Conservation (phyloP, 2,329 filamentous ascomycete species). For the Cytospora schulzeri region DNA sequence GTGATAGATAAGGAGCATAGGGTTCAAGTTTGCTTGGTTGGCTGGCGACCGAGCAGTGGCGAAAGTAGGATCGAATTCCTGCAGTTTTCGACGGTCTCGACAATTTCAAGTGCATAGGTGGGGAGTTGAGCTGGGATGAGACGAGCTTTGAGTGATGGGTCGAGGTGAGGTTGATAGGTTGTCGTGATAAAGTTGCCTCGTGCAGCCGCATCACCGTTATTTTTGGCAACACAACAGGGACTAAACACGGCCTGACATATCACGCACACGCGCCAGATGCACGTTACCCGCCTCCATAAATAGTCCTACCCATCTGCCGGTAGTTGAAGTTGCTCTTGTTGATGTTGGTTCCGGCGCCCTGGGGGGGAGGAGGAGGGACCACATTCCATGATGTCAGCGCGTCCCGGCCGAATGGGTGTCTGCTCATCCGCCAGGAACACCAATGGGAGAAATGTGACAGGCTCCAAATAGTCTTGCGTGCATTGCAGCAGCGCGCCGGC, state of each 20-base stretch:
- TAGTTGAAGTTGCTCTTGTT: background rate
- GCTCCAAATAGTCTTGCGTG: conserved; percentile 8
- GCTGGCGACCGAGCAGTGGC: background rate
- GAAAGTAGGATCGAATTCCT: conserved; percentile 3
- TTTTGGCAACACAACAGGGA: conserved; percentile 21
- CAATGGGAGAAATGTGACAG: conserved; percentile 25
- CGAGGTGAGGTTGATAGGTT: conserved; percentile 9
- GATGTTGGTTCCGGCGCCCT: conserved; percentile 8
- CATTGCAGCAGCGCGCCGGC: conserved; percentile 9
- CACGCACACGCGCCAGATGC: conserved; percentile 8
- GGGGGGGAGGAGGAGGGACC: background rate
- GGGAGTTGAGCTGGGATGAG: conserved; percentile 4
- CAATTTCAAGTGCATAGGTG: background rate
- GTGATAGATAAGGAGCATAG: background rate
- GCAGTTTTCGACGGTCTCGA: conserved; percentile 5
- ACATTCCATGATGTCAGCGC: conserved; percentile 4
- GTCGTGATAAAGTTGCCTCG: conserved; percentile 30
- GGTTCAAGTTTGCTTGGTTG: conserved; percentile 6
- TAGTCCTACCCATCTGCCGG: conserved; percentile 13
- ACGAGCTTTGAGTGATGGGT: conserved; percentile 5
- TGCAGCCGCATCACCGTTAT: conserved; percentile 30
- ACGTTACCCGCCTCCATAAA: conserved; percentile 14
- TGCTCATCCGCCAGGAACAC: conserved; percentile 26
- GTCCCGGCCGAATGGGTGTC: conserved; percentile 7
- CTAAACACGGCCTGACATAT: background rate